Evolutionary conservation across 345 rosid species (phyloP), one percentile per base, ranked within the genome.

Genomic region (Theobroma cacao): DNA sequence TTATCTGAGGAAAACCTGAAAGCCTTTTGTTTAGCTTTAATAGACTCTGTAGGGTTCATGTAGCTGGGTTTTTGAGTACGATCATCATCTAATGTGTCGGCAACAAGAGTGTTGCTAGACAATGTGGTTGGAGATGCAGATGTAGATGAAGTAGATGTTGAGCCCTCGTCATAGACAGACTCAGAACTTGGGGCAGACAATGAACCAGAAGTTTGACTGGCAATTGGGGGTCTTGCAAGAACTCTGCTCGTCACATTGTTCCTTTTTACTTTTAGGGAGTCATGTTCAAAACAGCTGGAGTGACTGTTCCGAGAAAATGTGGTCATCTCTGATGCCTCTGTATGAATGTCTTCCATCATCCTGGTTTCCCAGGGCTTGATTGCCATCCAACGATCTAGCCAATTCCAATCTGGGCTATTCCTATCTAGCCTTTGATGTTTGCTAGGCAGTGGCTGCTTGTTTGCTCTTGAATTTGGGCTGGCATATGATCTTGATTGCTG

Each of bases 341-440:
- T 69, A 30, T 79, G 83, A 70, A 67, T 79, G 28, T 89, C 90
- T 59, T 90, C 89, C 85, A 84, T 79, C 66, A 83, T 75, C 81
- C 92, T 74, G 73, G 79, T 84, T 79, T 92, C 93, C 97, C 95
- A 93, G 26, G 95, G 93, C 82, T 89, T 93, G 22, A 86, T 74
- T 63, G 94, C 91, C 91, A 89, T 87, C 98, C 98, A 93, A n/a
- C 88, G 71, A 13, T 95, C 94, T 62, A 84, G 82, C 95, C 91
- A 89, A 83, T 82, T 87, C 87, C 89, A 86, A 55, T 84, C 91
- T 4, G 86, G 82, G 78, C 83, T 84, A 75, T 80, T 86, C 82
- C 86, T 87, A 34, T 80, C 82, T 20, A 56, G 70, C 77, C 77
- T 76, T 31, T 82, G 82, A 80, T 88, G 78, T 86, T 76, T 88